phyloP scores from a whole-genome alignment of 164 flowering plant genomes.

The Pachysandra terminalis region DNA sequence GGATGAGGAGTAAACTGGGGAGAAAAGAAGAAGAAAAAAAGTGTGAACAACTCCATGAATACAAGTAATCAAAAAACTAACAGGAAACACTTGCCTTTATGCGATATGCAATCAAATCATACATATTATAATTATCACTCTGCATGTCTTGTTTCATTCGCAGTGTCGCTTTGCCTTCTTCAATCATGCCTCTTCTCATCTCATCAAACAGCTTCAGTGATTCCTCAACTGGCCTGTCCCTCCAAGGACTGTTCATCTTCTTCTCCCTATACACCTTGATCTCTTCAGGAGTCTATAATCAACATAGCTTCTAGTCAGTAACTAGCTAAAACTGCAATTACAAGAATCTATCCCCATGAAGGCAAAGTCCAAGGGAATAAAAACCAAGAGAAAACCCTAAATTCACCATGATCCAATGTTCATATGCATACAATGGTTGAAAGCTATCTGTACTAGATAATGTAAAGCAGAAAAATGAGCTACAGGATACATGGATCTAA shows the following conservation, averaged over 20 bases:
- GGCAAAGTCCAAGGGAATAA: neutral
- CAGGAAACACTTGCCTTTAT: slow-evolving; percentile 65
- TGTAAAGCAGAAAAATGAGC: neutral
- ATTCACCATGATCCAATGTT: neutral
- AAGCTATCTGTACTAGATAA: no score
- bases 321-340: neutral
- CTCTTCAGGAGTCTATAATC: slow-evolving; percentile 70
- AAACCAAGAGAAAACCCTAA: neutral
- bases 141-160: slow-evolving; percentile 99
- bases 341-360: neutral
- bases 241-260: slow-evolving; percentile 98
- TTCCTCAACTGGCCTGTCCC: slow-evolving; percentile 87
- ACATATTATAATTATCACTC: slow-evolving; percentile 95
- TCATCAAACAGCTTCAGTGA: slow-evolving; percentile 87
- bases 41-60: neutral
- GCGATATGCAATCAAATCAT: slow-evolving; percentile 96
- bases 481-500: neutral
- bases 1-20: slow-evolving; percentile 93
- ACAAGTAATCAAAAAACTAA: slow-evolving; percentile 1
- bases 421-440: neutral
- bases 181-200: slow-evolving; percentile 82
- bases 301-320: neutral
- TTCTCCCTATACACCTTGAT: slow-evolving; percentile 89
- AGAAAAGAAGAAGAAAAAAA: slow-evolving; percentile 8
- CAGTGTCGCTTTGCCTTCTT: slow-evolving; percentile 94